A percentile compares a stretch with the other conserved stretches of the same genome.
Evolutionary conservation across 331 rosid genomes (phyloP).

Genomic region (Spiraea crenata): DNA sequence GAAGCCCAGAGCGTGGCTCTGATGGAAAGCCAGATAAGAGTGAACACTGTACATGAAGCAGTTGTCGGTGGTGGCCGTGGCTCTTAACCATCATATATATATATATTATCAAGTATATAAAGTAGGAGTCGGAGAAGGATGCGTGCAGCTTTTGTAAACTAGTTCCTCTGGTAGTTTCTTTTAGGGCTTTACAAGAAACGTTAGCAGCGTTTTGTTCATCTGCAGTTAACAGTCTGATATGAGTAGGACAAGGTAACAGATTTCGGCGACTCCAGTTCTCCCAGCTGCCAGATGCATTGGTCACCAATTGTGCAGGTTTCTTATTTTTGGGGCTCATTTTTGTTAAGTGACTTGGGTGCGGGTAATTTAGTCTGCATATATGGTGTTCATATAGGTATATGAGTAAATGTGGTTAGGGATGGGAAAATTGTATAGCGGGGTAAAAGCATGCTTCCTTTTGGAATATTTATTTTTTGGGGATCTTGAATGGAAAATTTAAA

Average conservation of each 20-base stretch:
- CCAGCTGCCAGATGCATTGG: slow-evolving; percentile 19
- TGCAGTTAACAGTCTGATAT: slow-evolving; percentile 33
- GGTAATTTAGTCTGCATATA: slow-evolving; percentile 33
- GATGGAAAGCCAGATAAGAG: slow-evolving; percentile 32
- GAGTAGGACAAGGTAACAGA: slow-evolving; percentile 36
- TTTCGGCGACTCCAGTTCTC: slow-evolving; percentile 24
- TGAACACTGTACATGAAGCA: slow-evolving; percentile 31
- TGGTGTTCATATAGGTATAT: slow-evolving; percentile 36
- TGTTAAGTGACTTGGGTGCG: slow-evolving; percentile 19
- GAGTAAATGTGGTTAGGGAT: slow-evolving; percentile 33
- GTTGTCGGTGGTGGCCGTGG: slow-evolving; percentile 36
- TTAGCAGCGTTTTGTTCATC: slow-evolving; percentile 39
- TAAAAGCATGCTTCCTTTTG: slow-evolving; percentile 29
- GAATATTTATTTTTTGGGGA: slow-evolving; percentile 20
- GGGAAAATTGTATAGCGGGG: slow-evolving; percentile 54
- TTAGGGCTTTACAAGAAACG: slow-evolving; percentile 36
- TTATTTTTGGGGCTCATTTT: slow-evolving; percentile 29
- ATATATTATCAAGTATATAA: slow-evolving; percentile 39
- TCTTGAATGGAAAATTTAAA: slow-evolving; percentile 23
- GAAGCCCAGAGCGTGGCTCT: slow-evolving; percentile 36
- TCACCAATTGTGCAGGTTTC: slow-evolving; percentile 21
- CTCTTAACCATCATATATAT: slow-evolving; percentile 34
- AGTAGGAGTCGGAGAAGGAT: slow-evolving; percentile 38
- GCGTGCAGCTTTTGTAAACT: slow-evolving; percentile 47
- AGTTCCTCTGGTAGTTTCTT: slow-evolving; percentile 38